Conservation (phyloP, 306 rosid species). For the Gillenia trifoliata region DNA sequence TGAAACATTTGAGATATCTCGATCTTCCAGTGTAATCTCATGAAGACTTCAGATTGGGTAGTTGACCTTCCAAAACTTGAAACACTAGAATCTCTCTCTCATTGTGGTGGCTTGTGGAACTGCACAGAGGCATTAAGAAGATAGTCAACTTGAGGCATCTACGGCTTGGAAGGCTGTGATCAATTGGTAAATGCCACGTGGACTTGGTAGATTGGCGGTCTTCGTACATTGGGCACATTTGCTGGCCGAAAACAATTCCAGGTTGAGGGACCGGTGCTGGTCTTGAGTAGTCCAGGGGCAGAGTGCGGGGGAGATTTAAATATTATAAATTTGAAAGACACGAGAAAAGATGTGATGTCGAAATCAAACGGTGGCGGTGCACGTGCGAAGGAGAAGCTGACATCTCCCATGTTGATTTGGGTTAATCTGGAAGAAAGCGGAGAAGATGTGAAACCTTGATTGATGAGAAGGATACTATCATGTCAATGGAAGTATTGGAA, state of each 20-base stretch:
- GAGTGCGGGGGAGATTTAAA: background rate
- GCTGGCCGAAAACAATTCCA: background rate
- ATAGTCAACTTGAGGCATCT: conserved; percentile 19
- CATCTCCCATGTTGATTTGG: background rate
- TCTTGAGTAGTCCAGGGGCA: conserved; percentile 4
- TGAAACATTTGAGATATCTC: conserved; percentile 18
- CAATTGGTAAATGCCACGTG: background rate
- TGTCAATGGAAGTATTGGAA: background rate
- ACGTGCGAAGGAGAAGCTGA: background rate
- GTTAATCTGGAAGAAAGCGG: background rate
- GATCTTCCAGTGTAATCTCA: background rate
- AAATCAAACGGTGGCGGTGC: background rate
- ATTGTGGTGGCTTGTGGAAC: background rate
- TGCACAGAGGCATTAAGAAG: background rate
- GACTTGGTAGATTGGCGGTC: background rate
- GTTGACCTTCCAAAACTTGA: conserved; percentile 5
- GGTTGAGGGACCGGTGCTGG: background rate
- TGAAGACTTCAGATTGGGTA: conserved; percentile 7
- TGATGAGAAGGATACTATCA: too few species aligned
- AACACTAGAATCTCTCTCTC: background rate
- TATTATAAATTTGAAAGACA: background rate
- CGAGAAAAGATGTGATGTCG: background rate
- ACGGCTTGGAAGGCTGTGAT: accelerated
- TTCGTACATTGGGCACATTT: background rate
- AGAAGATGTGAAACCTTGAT: accelerated